Conservation (phyloP, 2,329 filamentous ascomycete genomes). For the Talaromyces pinophilus region DNA sequence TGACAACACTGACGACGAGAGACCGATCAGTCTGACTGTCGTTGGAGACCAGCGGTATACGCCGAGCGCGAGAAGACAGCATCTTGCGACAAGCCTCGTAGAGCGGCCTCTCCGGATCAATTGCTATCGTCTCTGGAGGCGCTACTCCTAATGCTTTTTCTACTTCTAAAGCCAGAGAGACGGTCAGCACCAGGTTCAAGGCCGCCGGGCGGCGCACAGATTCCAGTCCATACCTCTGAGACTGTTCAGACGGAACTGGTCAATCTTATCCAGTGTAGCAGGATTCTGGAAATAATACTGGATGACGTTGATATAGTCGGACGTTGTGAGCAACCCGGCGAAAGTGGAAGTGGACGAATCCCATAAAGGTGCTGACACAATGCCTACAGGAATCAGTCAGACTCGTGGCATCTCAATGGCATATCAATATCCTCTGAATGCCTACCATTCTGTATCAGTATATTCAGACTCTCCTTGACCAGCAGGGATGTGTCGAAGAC, state of each 20-base stretch:
- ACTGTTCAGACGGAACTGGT: slow-evolving; percentile 90
- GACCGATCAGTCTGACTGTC: slow-evolving; percentile 92
- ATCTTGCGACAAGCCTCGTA: slow-evolving; percentile 95
- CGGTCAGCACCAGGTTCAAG: background rate
- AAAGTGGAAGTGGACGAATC: slow-evolving; percentile 91
- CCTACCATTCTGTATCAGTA: slow-evolving; percentile 90
- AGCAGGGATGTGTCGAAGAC: slow-evolving; percentile 92
- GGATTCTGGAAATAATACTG: slow-evolving; percentile 99
- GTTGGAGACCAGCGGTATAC: slow-evolving; percentile 89
- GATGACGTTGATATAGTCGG: slow-evolving; percentile 97
- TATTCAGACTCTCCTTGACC: slow-evolving; percentile 95
- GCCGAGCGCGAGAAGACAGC: slow-evolving; percentile 87
- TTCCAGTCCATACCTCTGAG: slow-evolving; percentile 67
- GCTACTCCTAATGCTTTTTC: slow-evolving; percentile 89
- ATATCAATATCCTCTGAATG: slow-evolving; percentile 17
- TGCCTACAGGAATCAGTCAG: slow-evolving; percentile 61
- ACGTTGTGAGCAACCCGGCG: slow-evolving; percentile 89
- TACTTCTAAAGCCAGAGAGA: slow-evolving; percentile 65
- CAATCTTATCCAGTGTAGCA: slow-evolving; percentile 82
- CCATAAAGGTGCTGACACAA: slow-evolving; percentile 96
- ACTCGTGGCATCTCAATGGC: background rate
- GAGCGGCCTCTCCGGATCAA: slow-evolving; percentile 83
- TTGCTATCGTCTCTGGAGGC: slow-evolving; percentile 93
- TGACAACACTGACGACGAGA: slow-evolving; percentile 94
- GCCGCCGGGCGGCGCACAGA: background rate